phyloP scores from a whole-genome alignment of 1,284 basidiomycete species.

The Meira nashicola region DNA sequence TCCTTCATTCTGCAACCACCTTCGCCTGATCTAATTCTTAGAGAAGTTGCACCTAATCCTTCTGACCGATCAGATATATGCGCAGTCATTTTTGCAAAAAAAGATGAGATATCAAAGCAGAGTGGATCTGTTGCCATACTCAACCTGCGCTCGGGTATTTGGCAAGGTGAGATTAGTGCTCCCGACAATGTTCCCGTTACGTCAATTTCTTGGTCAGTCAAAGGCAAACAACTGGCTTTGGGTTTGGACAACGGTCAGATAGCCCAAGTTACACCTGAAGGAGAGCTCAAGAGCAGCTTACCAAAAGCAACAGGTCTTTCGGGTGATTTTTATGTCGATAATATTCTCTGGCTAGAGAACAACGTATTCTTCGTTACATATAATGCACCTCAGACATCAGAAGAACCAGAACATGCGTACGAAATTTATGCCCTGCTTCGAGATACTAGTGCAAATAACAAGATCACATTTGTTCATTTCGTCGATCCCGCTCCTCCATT shows the following conservation, averaged over 20 bases:
- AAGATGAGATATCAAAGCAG: slow-evolving; percentile 46
- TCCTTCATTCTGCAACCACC: slow-evolving; percentile 26
- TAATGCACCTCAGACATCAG: slow-evolving; percentile 50
- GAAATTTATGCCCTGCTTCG: slow-evolving; percentile 64
- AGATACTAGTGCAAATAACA: slow-evolving; percentile 60
- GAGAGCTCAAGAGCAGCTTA: slow-evolving; percentile 62
- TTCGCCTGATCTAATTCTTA: slow-evolving; percentile 21
- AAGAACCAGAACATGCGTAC: slow-evolving; percentile 56
- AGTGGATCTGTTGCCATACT: slow-evolving; percentile 23
- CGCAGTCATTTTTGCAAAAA: slow-evolving; percentile 49
- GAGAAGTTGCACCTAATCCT: slow-evolving; percentile 55
- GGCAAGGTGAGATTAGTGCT: slow-evolving; percentile 22
- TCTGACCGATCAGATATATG: slow-evolving; percentile 53
- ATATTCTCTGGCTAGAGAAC: slow-evolving; percentile 66
- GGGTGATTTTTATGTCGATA: slow-evolving; percentile 58
- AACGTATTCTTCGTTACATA: slow-evolving; percentile 69
- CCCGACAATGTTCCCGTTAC: slow-evolving; percentile 21
- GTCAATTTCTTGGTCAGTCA: slow-evolving; percentile 74
- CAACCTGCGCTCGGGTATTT: slow-evolving; percentile 29
- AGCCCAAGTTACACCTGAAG: slow-evolving; percentile 64
- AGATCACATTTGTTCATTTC: slow-evolving; percentile 57
- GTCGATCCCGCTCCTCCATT: slow-evolving; percentile 60
- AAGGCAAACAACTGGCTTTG: slow-evolving; percentile 76
- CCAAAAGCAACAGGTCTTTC: slow-evolving; percentile 58
- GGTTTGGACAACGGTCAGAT: slow-evolving; percentile 70